Evolutionary conservation across 2,329 filamentous ascomycete genomes (phyloP).

Genomic region (Diaporthe batatas): DNA sequence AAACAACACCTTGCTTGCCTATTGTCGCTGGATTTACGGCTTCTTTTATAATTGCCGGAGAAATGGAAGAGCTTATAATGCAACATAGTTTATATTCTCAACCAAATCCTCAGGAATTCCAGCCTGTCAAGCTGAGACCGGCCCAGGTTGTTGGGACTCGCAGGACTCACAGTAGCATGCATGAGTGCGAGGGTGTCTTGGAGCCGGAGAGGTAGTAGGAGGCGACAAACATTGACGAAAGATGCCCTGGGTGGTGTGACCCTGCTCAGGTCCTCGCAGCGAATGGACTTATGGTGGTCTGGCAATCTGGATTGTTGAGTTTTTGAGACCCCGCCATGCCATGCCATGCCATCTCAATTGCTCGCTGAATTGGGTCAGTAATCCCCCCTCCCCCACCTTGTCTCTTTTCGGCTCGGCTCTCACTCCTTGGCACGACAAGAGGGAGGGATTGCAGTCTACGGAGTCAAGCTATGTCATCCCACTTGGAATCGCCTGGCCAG

Average conservation of each 20-base stretch:
- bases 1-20: slow-evolving; percentile 3
- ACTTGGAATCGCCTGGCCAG: background rate
- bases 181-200: background rate
- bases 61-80: background rate
- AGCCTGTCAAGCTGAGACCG: background rate
- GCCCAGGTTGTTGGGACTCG: slow-evolving; percentile 10
- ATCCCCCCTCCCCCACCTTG: slow-evolving; percentile 19
- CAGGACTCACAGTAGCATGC: background rate
- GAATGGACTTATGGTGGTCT: slow-evolving; percentile 25
- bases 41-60: background rate
- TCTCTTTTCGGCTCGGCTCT: slow-evolving; percentile 30
- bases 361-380: slow-evolving; percentile 35
- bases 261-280: background rate
- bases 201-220: background rate
- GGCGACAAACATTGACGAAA: background rate
- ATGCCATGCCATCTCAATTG: slow-evolving; percentile 37
- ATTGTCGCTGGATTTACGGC: background rate
- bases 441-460: too few relatives aligned
- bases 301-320: background rate
- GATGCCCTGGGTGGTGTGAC: slow-evolving; percentile 16
- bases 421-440: slow-evolving; percentile 9
- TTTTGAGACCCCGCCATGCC: slow-evolving; percentile 36
- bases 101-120: background rate
- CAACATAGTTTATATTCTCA: background rate
- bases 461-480: background rate